These are phyloP conservation scores for Dictyostelium gargantuum DNA, from an alignment of 208 protist genomes.

Conservation along the genomic window DNA sequence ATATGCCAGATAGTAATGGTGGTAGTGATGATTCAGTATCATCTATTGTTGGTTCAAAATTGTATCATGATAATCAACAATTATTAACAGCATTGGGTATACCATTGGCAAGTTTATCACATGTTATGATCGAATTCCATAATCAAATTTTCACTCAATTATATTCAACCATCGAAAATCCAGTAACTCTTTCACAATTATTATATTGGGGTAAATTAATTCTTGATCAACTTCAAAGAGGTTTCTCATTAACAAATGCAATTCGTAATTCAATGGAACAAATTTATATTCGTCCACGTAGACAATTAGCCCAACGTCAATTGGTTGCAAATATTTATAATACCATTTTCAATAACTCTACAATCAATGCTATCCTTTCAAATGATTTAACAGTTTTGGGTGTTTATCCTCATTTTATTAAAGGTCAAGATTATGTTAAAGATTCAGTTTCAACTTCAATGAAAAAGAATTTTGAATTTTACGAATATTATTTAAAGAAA, in stretches of 20 bases:
- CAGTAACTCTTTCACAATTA: slow-evolving; percentile 8
- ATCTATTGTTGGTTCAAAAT: background rate
- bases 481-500: background rate
- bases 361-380: too few species aligned
- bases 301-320: background rate
- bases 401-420: background rate
- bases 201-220: slow-evolving; percentile 53
- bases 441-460: background rate
- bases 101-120: background rate
- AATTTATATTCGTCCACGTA: slow-evolving; percentile 51
- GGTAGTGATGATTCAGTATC: background rate
- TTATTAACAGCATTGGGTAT: slow-evolving; percentile 68
- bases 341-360: background rate
- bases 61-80: slow-evolving; percentile 46
- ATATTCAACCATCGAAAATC: slow-evolving; percentile 13
- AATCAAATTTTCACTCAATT: background rate
- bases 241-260: background rate
- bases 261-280: slow-evolving; percentile 40
- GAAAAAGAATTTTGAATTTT: background rate
- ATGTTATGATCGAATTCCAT: slow-evolving; percentile 62
- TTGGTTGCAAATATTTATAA: background rate
- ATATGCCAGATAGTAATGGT: slow-evolving; percentile 4
- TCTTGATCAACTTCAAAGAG: slow-evolving; percentile 22
- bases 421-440: background rate
- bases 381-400: background rate